Evolutionary conservation across 345 rosid species (phyloP).

Genomic region (Rhizophora apiculata): DNA sequence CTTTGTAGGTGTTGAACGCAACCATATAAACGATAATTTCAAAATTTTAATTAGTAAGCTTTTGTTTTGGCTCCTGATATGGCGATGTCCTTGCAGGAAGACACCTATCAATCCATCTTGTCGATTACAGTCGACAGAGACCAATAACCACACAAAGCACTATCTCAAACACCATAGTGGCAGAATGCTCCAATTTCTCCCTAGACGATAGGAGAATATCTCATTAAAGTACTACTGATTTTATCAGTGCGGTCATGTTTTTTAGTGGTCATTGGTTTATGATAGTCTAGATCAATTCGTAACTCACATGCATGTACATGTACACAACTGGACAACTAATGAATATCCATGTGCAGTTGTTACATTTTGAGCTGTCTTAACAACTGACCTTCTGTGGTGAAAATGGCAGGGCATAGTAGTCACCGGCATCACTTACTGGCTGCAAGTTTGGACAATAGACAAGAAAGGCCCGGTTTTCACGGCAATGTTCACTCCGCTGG

Average conservation of each 20-base stretch:
- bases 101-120: neutral
- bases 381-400: neutral
- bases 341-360: no score
- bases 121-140: neutral
- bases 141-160: neutral
- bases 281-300: no score
- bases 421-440: slow-evolving; percentile 68
- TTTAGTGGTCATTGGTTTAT: no score
- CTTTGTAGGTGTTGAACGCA: no score
- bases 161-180: neutral
- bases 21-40: no score
- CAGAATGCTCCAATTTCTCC: neutral
- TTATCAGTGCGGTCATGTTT: no score
- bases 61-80: no score
- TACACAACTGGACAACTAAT: no score
- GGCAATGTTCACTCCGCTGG: slow-evolving; percentile 71
- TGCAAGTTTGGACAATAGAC: slow-evolving; percentile 85
- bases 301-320: no score
- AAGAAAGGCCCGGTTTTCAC: slow-evolving; percentile 87
- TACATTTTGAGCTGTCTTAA: neutral
- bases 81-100: neutral
- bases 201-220: neutral
- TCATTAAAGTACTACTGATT: neutral
- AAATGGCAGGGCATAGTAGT: slow-evolving; percentile 65
- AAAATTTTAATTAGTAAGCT: no score